These are phyloP conservation scores for Wickerhamiella australiensis DNA, from an alignment of 805 yeast species.

Conservation along the genomic window DNA sequence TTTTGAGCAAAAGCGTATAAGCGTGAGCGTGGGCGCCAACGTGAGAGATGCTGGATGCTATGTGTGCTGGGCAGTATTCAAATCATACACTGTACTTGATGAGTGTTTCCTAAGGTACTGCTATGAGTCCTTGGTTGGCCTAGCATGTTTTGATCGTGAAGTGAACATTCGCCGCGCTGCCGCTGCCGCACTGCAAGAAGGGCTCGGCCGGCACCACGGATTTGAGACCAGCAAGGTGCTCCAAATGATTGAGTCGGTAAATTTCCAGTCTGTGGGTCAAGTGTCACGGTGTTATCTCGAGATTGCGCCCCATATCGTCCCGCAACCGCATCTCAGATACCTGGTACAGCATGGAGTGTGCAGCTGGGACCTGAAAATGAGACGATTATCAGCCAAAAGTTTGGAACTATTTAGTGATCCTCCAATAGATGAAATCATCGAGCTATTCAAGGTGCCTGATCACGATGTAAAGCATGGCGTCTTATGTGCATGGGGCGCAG, in stretches of 20 bases:
- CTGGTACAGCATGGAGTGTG: conserved; percentile 28
- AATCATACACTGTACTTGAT: conserved; percentile 14
- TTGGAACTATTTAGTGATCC: conserved; percentile 19
- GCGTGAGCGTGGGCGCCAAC: conserved; percentile 48
- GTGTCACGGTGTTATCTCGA: conserved; percentile 32
- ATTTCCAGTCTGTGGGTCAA: conserved; percentile 38
- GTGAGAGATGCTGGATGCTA: conserved; percentile 79
- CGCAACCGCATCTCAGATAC: conserved; percentile 21
- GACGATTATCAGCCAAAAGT: conserved; percentile 34
- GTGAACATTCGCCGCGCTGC: conserved; percentile 67
- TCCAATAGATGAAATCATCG: neutral
- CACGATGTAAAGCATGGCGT: conserved; percentile 5
- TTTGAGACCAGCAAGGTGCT: conserved; percentile 28
- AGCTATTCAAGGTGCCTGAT: neutral
- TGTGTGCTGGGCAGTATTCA: conserved; percentile 64
- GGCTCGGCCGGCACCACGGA: conserved; percentile 61
- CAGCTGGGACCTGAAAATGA: conserved; percentile 34
- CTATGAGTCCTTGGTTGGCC: conserved; percentile 31
- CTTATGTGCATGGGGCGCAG: neutral
- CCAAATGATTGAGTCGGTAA: conserved; percentile 46
- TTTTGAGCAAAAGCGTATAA: conserved; percentile 45
- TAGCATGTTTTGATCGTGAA: conserved; percentile 60
- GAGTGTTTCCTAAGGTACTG: neutral
- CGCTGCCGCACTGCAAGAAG: conserved; percentile 77
- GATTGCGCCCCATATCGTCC: conserved; percentile 26